These are phyloP conservation scores for Adenanthera pavonina DNA, from an alignment of 306 rosid species.

Conservation along the genomic window DNA sequence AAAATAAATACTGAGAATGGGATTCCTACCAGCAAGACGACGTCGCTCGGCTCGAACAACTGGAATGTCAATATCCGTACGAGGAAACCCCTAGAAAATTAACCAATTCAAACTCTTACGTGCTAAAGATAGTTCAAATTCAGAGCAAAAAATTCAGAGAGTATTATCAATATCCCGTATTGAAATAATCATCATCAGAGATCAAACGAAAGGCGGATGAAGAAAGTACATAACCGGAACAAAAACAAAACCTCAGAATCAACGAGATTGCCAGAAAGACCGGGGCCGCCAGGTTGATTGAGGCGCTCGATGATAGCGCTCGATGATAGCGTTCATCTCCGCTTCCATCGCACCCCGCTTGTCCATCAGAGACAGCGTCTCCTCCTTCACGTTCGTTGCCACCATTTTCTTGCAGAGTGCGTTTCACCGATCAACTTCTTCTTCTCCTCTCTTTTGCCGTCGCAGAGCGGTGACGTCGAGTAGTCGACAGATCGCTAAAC, in stretches of 20 bases:
- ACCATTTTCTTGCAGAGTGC: constrained; percentile 55
- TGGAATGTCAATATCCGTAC: constrained; percentile 79
- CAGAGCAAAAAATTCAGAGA: not conserved
- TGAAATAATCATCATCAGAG: not conserved
- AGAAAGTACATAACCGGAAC: not conserved
- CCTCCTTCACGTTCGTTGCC: constrained; percentile 79
- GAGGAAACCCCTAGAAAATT: constrained; percentile 83
- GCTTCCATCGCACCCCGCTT: constrained; percentile 68
- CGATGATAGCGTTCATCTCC: constrained; percentile 84
- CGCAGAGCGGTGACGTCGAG: not conserved
- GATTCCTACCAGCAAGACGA: constrained; percentile 71
- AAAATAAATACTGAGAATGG: not conserved
- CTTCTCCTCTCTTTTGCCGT: not conserved
- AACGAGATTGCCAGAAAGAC: constrained; percentile 75
- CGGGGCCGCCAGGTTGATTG: constrained; percentile 83
- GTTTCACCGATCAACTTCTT: constrained; percentile 3
- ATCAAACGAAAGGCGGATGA: not conserved
- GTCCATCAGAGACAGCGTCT: constrained; percentile 72
- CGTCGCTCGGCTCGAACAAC: constrained; percentile 69
- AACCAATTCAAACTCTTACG: not conserved
- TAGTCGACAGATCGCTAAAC: not conserved
- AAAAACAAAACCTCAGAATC: constrained; percentile 65
- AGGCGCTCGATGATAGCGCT: constrained; percentile 72
- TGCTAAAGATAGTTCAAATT: not conserved
- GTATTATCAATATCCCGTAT: not conserved